Evolutionary conservation across 176 grass and related monocot species (phyloP).

Genomic region (Bonia amplexicaulis): DNA sequence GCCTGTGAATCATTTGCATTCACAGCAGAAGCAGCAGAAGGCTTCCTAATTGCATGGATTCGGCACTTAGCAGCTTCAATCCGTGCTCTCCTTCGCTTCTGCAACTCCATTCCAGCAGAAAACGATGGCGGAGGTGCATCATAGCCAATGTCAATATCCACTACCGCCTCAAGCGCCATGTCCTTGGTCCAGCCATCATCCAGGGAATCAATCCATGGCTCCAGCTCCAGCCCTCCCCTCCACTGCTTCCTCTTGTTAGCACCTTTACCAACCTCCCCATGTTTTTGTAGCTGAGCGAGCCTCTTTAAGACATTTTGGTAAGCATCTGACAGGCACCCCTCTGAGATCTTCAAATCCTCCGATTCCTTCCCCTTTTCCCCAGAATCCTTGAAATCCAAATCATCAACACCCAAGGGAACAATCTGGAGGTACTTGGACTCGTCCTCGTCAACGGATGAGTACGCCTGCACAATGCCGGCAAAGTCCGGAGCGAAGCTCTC

Average conservation of each 20-base stretch:
- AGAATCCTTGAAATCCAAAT: constrained; percentile 32
- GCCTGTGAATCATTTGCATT: constrained; percentile 5
- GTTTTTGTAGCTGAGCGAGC: constrained; percentile 44
- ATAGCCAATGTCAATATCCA: constrained; percentile 66
- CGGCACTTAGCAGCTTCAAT: constrained; percentile 72
- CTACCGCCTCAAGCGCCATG: constrained; percentile 43
- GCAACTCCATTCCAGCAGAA: constrained; percentile 42
- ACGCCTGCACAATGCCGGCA: constrained; percentile 1
- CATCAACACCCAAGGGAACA: background rate
- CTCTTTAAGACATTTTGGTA: constrained; percentile 65
- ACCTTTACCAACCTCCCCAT: constrained; percentile 49
- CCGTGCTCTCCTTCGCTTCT: constrained; percentile 57
- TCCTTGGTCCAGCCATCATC: constrained; percentile 44
- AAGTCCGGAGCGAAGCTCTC: constrained; percentile 33
- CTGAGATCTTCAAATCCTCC: constrained; percentile 44
- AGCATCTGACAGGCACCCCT: constrained; percentile 51
- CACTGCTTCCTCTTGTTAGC: constrained; percentile 41
- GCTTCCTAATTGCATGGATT: constrained; percentile 68
- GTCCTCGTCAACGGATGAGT: background rate
- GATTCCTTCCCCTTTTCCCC: constrained; percentile 12
- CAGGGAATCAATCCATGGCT: constrained; percentile 29
- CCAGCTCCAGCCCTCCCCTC: constrained; percentile 31
- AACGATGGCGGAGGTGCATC: constrained; percentile 80
- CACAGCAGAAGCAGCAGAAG: constrained; percentile 5
- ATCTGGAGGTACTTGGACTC: constrained; percentile 46